These are phyloP conservation scores for Blastobotrys terrestris DNA, from an alignment of 805 yeast genomes.

Conservation along the genomic window DNA sequence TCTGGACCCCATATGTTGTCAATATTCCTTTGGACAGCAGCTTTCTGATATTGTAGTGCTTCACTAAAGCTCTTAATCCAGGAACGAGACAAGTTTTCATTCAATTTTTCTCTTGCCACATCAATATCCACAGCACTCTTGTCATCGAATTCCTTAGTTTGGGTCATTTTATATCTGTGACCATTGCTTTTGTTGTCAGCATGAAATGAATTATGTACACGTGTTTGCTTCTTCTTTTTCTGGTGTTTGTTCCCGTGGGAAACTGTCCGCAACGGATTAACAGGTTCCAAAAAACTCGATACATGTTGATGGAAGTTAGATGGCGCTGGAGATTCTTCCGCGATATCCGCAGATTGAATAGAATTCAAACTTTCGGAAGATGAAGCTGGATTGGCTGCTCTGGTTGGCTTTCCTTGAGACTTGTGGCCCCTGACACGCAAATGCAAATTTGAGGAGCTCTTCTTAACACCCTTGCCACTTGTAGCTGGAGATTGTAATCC, in stretches of 20 bases:
- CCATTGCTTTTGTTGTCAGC: neutral
- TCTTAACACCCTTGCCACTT: neutral
- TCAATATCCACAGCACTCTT: slow-evolving; percentile 22
- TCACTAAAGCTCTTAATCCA: slow-evolving; percentile 65
- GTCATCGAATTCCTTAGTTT: neutral
- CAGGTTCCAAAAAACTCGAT: neutral
- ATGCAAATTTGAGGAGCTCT: neutral
- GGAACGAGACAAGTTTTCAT: slow-evolving; percentile 47
- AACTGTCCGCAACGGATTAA: neutral
- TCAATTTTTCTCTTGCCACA: slow-evolving; percentile 34
- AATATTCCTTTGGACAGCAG: slow-evolving; percentile 36
- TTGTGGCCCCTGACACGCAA: neutral
- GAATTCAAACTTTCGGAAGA: neutral
- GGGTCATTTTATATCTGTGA: neutral
- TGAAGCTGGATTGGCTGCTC: neutral
- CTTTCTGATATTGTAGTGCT: slow-evolving; percentile 23
- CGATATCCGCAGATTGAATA: slow-evolving; percentile 4
- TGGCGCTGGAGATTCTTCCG: slow-evolving; percentile 4
- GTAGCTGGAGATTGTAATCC: neutral
- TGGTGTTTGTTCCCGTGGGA: neutral
- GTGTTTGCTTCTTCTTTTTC: neutral
- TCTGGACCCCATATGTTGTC: slow-evolving; percentile 26
- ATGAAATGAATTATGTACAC: neutral
- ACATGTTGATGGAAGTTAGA: neutral
- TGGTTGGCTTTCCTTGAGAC: neutral